Conservation (phyloP, 371 early-diverging fungal genomes). For the Funneliformis caledonium region DNA sequence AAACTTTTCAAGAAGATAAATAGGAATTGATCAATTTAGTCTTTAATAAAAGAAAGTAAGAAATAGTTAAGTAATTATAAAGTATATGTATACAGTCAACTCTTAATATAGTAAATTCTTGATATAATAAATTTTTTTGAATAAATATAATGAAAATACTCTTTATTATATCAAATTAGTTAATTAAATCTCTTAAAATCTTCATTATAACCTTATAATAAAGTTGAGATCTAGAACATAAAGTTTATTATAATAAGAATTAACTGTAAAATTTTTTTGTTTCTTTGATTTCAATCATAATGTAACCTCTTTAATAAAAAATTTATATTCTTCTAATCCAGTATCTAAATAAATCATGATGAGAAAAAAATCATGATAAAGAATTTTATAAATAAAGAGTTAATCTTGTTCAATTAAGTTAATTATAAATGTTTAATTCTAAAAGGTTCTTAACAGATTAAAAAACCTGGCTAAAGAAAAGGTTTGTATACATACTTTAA, state of each 20-base stretch:
- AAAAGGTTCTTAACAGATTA: constrained; percentile 93
- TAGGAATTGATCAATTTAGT: constrained; percentile 94
- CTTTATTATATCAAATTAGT: too few species aligned
- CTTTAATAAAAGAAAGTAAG: constrained; percentile 99
- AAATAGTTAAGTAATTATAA: constrained; percentile 82
- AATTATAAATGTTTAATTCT: constrained; percentile 99
- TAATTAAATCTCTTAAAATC: too few species aligned
- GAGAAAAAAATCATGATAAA: constrained; percentile 78
- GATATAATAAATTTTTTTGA: too few species aligned
- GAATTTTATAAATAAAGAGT: constrained; percentile 98
- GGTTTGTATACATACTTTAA: constrained; percentile 95
- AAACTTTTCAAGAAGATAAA: constrained; percentile 67
- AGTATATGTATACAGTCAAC: neutral
- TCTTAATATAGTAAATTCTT: too few species aligned
- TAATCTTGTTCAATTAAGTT: constrained; percentile 97
- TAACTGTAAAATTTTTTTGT: too few species aligned
- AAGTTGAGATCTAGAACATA: too few species aligned
- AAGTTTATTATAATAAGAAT: too few species aligned
- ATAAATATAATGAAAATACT: too few species aligned
- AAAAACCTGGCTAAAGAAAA: constrained; percentile 98
- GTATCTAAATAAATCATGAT: constrained; percentile 94
- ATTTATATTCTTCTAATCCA: constrained; percentile 59
- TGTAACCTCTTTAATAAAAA: neutral
- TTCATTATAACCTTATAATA: too few species aligned
- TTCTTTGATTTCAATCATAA: neutral